Evolutionary conservation across 202 grass and related monocot species (phyloP).

Genomic region (Dendrocalamus latiflorus): DNA sequence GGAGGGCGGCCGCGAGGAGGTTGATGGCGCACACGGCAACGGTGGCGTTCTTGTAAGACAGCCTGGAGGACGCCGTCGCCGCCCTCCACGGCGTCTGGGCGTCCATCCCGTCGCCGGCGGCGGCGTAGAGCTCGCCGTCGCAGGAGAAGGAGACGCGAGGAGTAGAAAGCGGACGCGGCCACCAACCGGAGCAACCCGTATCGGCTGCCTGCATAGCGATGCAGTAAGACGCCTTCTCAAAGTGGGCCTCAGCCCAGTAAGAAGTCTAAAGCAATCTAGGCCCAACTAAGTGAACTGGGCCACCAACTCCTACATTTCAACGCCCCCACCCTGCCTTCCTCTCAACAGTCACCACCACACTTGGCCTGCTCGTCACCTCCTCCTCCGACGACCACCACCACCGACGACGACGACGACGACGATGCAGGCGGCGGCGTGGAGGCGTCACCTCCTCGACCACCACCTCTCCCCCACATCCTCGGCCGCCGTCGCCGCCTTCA

Average conservation of each 20-base stretch:
- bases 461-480: not conserved
- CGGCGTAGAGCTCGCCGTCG: conserved; percentile 21
- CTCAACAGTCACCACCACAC: not conserved
- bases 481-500: conserved; percentile 33
- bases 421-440: conserved; percentile 45
- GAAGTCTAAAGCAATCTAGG: too few relatives aligned
- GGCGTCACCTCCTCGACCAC: conserved; percentile 41
- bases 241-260: too few relatives aligned
- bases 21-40: conserved; percentile 74
- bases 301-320: too few relatives aligned
- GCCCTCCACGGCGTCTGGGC: conserved; percentile 25
- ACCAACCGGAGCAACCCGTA: too few relatives aligned
- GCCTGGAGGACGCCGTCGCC: conserved; percentile 31
- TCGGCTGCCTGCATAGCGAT: too few relatives aligned
- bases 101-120: conserved; percentile 29
- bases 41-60: conserved; percentile 80
- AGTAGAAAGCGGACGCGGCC: not conserved
- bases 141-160: not conserved
- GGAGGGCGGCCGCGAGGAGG: conserved; percentile 46
- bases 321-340: not conserved
- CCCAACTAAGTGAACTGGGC: too few relatives aligned
- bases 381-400: not conserved
- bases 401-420: too few relatives aligned
- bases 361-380: not conserved
- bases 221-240: too few relatives aligned